Base-by-base conservation (phyloP, 202 grass and related monocot species). In the Dendrocalamus latiflorus region DNA sequence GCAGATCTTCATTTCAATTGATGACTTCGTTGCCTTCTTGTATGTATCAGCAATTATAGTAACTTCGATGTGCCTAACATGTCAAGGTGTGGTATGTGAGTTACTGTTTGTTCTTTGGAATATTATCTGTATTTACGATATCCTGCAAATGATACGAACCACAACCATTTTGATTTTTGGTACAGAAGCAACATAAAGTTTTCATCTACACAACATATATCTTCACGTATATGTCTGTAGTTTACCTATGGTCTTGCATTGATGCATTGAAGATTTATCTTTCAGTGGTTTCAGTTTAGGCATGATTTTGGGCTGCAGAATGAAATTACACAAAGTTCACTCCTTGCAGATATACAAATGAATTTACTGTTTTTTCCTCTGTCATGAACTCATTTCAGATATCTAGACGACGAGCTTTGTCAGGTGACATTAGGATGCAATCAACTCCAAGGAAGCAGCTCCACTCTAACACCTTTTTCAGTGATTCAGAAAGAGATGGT, bases 391-490 rank as follows among this genome's bases (percentile, higher is more conserved):
- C 11, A 48, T 76, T 82, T 70, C 80, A 92, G 90, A 43, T 54
- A 55, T 47, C 70, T 36, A 86, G 75, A 38, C 56, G 39, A 7
- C 74, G 56, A 75, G 58, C 65, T 86, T 86, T 80, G 28, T 80
- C 57, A 65, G 30, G 44, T 66, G 72, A 86, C n/a, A 16, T 73
- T 48, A 67, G 60, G 65, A 72, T 67, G 50, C 50, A 76, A 7
- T 92, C 86, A 41, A 86, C 83, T 66, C 90, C 83, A 84, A 83
- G 75, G 74, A 92, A 80, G 90, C 77, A 75, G 58, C 57, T 67
- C 64, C 75, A 67, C 5, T 47, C 70, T 80, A 65, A 30, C 47
- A 58, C 44, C 55, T 68, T 66, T 11, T 86, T 38, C 47, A 82
- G 74, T 10, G 77, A 86, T 65, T 80, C 83, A 60, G 84, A 89